phyloP scores from a whole-genome alignment of 2,329 filamentous ascomycete genomes.

The Ascochyta rabiei region DNA sequence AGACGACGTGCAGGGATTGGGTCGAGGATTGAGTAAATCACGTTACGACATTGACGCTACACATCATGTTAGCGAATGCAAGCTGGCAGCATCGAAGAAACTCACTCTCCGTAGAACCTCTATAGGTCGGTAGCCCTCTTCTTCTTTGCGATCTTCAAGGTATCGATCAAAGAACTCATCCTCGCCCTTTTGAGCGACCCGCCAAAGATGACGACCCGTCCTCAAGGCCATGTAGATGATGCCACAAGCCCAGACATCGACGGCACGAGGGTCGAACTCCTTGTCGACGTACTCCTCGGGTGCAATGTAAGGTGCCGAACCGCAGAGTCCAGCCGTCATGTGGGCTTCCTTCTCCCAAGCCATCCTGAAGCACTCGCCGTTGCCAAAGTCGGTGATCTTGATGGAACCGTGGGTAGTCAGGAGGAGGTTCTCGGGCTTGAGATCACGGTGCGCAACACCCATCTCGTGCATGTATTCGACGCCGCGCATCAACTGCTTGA shows the following conservation, averaged over 20 bases:
- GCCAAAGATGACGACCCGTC: constrained; percentile 93
- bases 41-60: constrained; percentile 94
- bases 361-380: constrained; percentile 99
- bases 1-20: constrained; percentile 91
- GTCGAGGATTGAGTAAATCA: constrained; percentile 98
- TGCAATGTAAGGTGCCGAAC: constrained; percentile 95
- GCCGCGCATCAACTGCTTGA: constrained; percentile 98
- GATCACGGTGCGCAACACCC: constrained; percentile 94
- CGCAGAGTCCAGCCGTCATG: constrained; percentile 96
- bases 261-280: constrained; percentile 96
- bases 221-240: constrained; percentile 99
- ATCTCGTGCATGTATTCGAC: constrained; percentile 99
- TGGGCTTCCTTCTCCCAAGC: constrained; percentile 98
- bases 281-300: constrained; percentile 95
- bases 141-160: constrained; percentile 87
- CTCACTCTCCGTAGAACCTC: constrained; percentile 93
- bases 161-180: constrained; percentile 98
- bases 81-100: constrained; percentile 19
- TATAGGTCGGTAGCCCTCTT: constrained; percentile 95
- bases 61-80: constrained; percentile 24
- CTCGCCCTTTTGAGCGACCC: constrained; percentile 93
- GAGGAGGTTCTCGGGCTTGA: constrained; percentile 96
- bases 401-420: constrained; percentile 89
- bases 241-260: constrained; percentile 97
- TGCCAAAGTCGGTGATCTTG: constrained; percentile 98